phyloP scores from a whole-genome alignment of 1,139 yeast species.

The Suhomyces kunorum region DNA sequence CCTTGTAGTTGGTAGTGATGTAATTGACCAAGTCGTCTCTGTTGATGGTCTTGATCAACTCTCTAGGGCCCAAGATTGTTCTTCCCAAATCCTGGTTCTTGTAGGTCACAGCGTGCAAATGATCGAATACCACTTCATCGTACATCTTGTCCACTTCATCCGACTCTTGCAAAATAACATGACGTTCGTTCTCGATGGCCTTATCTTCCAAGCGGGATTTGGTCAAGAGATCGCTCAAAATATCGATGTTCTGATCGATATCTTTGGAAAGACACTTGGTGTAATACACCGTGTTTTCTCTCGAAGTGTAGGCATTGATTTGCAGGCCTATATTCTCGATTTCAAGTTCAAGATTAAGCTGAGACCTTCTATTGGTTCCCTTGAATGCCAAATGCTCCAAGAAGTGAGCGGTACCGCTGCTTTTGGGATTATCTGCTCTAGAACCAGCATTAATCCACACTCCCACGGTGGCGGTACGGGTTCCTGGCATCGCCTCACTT shows the following conservation, averaged over 20 bases:
- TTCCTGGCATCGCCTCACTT: conserved; percentile 81
- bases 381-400: conserved; percentile 95
- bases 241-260: conserved; percentile 83
- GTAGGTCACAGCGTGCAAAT: conserved; percentile 89
- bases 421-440: conserved; percentile 84
- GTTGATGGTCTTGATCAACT: conserved; percentile 78
- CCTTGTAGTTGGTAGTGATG: conserved; percentile 84
- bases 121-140: conserved; percentile 97
- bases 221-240: conserved; percentile 85
- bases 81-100: conserved; percentile 92
- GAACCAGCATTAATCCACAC: conserved; percentile 98
- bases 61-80: conserved; percentile 95
- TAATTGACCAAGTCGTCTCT: conserved; percentile 75
- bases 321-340: conserved; percentile 97
- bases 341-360: conserved; percentile 82
- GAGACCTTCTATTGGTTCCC: conserved; percentile 85
- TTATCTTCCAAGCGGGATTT: conserved; percentile 75
- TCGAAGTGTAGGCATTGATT: conserved; percentile 92
- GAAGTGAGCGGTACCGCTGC: conserved; percentile 95
- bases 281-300: conserved; percentile 96
- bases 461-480: conserved; percentile 95
- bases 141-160: conserved; percentile 98
- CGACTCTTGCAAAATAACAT: conserved; percentile 91
- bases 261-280: conserved; percentile 84
- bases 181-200: conserved; percentile 94